Evolutionary conservation across 257 asterid genomes (phyloP).

Genomic region (Rauvolfia tetraphylla): DNA sequence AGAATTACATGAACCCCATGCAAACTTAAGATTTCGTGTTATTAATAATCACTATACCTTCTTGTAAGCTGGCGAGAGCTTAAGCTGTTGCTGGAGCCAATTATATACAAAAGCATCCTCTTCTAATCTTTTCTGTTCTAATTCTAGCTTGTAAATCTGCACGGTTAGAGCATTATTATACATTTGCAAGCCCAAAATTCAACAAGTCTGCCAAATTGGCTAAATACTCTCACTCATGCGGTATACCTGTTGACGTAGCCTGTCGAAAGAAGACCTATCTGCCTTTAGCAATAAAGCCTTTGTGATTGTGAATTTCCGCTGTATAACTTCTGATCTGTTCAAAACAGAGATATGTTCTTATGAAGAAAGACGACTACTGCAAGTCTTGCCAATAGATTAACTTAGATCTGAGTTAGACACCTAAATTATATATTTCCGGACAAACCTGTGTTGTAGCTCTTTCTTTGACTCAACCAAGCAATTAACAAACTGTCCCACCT

Average conservation of each 20-base stretch:
- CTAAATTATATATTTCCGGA: background rate
- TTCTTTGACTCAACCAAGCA: slow-evolving; percentile 66
- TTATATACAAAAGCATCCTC: slow-evolving; percentile 80
- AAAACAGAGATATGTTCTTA: slow-evolving; percentile 4
- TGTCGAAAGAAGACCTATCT: slow-evolving; percentile 70
- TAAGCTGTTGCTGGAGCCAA: slow-evolving; percentile 84
- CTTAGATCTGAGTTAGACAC: too few species aligned
- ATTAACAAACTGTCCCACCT: slow-evolving; percentile 68
- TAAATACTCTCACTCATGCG: background rate
- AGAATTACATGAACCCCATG: background rate
- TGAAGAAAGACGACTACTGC: background rate
- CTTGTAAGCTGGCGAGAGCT: slow-evolving; percentile 71
- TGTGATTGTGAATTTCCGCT: slow-evolving; percentile 62
- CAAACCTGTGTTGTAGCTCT: slow-evolving; percentile 61
- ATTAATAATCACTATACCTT: slow-evolving; percentile 36
- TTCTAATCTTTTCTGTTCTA: slow-evolving; percentile 78
- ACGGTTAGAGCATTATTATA: background rate
- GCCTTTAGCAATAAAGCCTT: slow-evolving; percentile 70
- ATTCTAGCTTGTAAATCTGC: slow-evolving; percentile 67
- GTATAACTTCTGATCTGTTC: slow-evolving; percentile 63
- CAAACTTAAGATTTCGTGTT: background rate
- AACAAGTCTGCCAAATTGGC: background rate
- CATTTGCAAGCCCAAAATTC: slow-evolving; percentile 4
- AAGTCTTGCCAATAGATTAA: background rate
- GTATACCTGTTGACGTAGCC: slow-evolving; percentile 69